Conservation (phyloP, 805 yeast genomes). For the Candida arabinofermentans region DNA sequence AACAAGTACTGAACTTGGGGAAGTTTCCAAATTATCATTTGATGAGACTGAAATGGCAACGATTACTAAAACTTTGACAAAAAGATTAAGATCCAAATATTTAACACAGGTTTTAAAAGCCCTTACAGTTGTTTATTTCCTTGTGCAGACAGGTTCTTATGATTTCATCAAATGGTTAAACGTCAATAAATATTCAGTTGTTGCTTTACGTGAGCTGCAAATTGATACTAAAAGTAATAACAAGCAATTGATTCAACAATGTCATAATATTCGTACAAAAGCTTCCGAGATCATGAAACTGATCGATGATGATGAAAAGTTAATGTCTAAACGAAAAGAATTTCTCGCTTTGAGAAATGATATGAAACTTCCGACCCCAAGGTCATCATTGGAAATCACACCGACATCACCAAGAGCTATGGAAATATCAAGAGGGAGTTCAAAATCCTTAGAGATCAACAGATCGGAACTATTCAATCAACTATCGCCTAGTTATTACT, state of each 20-base stretch:
- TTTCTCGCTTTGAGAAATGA: slow-evolving; percentile 38
- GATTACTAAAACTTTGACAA: slow-evolving; percentile 38
- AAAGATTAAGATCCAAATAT: slow-evolving; percentile 35
- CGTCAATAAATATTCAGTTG: slow-evolving; percentile 33
- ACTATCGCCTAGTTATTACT: slow-evolving; percentile 5
- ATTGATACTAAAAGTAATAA: slow-evolving; percentile 16
- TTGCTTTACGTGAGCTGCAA: slow-evolving; percentile 27
- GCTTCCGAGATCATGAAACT: slow-evolving; percentile 31
- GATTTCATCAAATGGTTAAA: slow-evolving; percentile 47
- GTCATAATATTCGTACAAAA: slow-evolving; percentile 35
- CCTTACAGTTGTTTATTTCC: slow-evolving; percentile 47
- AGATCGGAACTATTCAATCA: slow-evolving; percentile 19
- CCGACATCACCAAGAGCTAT: slow-evolving; percentile 9
- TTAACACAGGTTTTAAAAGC: slow-evolving; percentile 44
- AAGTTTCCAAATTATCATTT: slow-evolving; percentile 44
- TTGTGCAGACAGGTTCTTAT: slow-evolving; percentile 50
- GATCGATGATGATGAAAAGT: slow-evolving; percentile 30
- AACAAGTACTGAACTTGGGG: slow-evolving; percentile 50
- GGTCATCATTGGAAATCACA: slow-evolving; percentile 23
- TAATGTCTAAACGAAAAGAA: slow-evolving; percentile 38
- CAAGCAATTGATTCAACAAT: slow-evolving; percentile 17
- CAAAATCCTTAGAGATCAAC: slow-evolving; percentile 29
- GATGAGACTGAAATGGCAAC: slow-evolving; percentile 35
- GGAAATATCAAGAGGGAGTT: not conserved
- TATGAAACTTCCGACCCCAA: slow-evolving; percentile 32